Conservation (phyloP, 345 rosid genomes). For the Linum tenue region DNA sequence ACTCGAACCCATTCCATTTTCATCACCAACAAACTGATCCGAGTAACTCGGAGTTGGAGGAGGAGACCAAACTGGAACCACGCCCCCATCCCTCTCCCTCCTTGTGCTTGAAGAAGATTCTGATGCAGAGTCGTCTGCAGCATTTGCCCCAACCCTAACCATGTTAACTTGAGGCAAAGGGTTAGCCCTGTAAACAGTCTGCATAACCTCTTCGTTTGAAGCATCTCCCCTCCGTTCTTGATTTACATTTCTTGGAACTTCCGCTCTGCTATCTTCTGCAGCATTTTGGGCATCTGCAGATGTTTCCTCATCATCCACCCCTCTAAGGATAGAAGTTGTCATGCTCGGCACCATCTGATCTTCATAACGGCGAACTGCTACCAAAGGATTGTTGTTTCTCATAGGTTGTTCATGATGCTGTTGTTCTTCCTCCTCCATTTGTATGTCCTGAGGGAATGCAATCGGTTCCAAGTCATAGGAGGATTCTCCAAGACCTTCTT, state of each 20-base stretch:
- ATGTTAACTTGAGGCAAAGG: conserved; percentile 34
- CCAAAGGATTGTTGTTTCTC: conserved; percentile 34
- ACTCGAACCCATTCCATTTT: conserved; percentile 59
- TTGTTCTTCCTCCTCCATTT: conserved; percentile 40
- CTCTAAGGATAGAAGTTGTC: conserved; percentile 57
- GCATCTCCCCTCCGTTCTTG: conserved; percentile 43
- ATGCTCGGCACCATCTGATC: conserved; percentile 99
- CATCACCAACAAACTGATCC: conserved; percentile 68
- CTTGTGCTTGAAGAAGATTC: conserved; percentile 64
- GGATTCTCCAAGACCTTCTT: conserved; percentile 98
- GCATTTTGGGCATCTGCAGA: conserved; percentile 44
- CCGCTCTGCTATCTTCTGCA: conserved; percentile 62
- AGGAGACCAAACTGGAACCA: conserved; percentile 91
- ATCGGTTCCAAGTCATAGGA: conserved; percentile 44
- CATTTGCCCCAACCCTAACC: conserved; percentile 30
- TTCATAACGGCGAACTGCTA: conserved; percentile 43
- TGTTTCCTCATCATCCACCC: conserved; percentile 61
- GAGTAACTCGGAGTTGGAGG: conserved; percentile 54
- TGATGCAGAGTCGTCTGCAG: conserved; percentile 74
- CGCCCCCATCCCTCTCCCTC: conserved; percentile 84
- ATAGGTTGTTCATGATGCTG: conserved; percentile 28
- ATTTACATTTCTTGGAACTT: conserved; percentile 65
- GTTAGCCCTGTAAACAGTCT: conserved; percentile 23
- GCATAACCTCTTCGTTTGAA: conserved; percentile 29
- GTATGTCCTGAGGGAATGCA: conserved; percentile 67